Base-by-base conservation (phyloP, 225 moss, liverwort and hornwort species). In the Anthoceros angustus region DNA sequence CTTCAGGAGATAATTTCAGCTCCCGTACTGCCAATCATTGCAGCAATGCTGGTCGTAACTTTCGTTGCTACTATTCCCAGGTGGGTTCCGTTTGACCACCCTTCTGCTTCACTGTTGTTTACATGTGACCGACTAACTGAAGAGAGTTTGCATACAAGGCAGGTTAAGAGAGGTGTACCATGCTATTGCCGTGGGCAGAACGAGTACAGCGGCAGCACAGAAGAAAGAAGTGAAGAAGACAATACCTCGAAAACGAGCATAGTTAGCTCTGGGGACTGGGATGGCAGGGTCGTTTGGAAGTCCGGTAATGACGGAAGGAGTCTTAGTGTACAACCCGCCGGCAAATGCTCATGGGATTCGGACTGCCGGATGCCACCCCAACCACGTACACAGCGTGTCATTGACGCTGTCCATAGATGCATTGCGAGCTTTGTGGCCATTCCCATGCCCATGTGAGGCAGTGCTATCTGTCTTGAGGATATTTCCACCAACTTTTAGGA, bases 151-250 rank as follows among this genome's bases (percentile, higher is more conserved):
- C 38, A 63, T 42, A 43, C n/a, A 63, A 43, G 10, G 61, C 80
- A 87, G 86, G 69, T 80, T 92, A 71, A 92, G 83, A 78, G 88
- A 92, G 72, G 84, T 75, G 4, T 88, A 77, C 71, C 84, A 88
- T 73, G 63, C 82, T 39, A 73, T 72, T 32, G 78, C 87, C 40
- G 74, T 76, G 46, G 74, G 74, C 66, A 76, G 77, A 18, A 49
- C 80, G 14, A 69, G 76, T 68, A 60, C 75, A 42, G 66, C 55
- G 64, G 65, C 69, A 26, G 76, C 82, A 68, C 38, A 70, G 42
- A 91, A 87, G 71, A 79, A 76, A 72, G 92, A 88, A 50, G 69
- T 65, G 45, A 64, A 75, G 8, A 81, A 74, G 71, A 20, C 67
- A n/a, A 63, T 55, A 9, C 68, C 45, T 63, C 75, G 81, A 65